phyloP scores from a whole-genome alignment of 306 rosid species.

The Casuarina cunninghamiana region DNA sequence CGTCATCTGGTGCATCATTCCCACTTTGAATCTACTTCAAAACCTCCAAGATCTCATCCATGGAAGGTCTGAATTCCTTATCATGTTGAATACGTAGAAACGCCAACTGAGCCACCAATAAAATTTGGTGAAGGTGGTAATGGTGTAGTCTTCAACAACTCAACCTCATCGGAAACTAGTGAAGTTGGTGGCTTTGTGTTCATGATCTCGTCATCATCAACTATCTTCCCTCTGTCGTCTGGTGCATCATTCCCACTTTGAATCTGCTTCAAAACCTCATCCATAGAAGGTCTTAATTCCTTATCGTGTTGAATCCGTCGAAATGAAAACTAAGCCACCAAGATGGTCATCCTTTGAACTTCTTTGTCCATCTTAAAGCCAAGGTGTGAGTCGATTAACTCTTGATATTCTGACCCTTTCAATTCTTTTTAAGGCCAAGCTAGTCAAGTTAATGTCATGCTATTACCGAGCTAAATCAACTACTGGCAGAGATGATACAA shows the following conservation, averaged over 20 bases:
- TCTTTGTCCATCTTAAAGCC: too few species aligned
- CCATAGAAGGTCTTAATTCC: constrained; percentile 73
- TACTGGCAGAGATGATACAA: constrained; percentile 66
- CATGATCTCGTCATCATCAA: constrained; percentile 3
- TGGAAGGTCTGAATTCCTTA: constrained; percentile 67
- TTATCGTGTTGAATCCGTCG: constrained; percentile 62
- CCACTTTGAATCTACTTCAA: constrained; percentile 43
- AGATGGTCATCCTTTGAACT: constrained; percentile 32
- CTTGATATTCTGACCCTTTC: too few species aligned
- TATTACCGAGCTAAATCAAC: constrained; percentile 52
- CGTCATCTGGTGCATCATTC: constrained; percentile 28
- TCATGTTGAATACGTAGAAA: constrained; percentile 64
- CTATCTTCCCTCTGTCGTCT: constrained; percentile 20
- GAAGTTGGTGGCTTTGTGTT: constrained; percentile 34
- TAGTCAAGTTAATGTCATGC: constrained; percentile 67
- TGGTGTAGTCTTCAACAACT: constrained; percentile 37
- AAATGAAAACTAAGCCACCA: constrained; percentile 64
- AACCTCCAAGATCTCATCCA: constrained; percentile 51
- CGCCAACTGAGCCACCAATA: constrained; percentile 63
- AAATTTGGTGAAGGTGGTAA: constrained; percentile 40
- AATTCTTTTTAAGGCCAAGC: constrained; percentile 8
- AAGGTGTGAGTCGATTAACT: too few species aligned
- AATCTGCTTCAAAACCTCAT: constrained; percentile 46
- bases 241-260: constrained; percentile 31
- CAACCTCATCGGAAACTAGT: constrained; percentile 68